Evolutionary conservation across 257 asterid species (phyloP).

Genomic region (Rehmannia glutinosa): DNA sequence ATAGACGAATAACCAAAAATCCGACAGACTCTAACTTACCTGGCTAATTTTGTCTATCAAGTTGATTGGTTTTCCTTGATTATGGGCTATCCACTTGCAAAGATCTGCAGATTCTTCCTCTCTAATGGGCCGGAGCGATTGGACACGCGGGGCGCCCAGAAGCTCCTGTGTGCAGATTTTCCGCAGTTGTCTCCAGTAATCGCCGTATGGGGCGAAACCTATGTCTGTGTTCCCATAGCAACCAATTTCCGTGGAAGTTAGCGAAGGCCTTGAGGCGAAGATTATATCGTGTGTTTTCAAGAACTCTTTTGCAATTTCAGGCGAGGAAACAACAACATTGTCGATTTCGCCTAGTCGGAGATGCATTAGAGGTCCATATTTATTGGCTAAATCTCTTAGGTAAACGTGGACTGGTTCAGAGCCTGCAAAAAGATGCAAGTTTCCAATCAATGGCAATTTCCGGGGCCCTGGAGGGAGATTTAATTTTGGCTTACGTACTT

Average conservation of each 20-base stretch:
- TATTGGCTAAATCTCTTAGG: slow-evolving; percentile 20
- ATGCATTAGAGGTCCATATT: slow-evolving; percentile 37
- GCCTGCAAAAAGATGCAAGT: slow-evolving; percentile 22
- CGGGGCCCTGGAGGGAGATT: slow-evolving; percentile 29
- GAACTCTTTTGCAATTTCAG: slow-evolving; percentile 16
- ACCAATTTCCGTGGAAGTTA: slow-evolving; percentile 11
- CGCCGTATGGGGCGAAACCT: slow-evolving; percentile 27
- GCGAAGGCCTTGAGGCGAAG: slow-evolving; percentile 27
- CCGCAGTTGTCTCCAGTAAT: slow-evolving; percentile 35
- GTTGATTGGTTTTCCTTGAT: slow-evolving; percentile 11
- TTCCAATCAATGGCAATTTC: slow-evolving; percentile 32
- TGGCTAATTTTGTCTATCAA: slow-evolving; percentile 5
- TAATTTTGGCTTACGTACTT: background rate
- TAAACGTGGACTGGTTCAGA: slow-evolving; percentile 6
- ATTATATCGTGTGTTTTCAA: slow-evolving; percentile 25
- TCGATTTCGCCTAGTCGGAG: slow-evolving; percentile 29
- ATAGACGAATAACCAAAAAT: too few relatives aligned
- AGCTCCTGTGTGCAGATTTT: slow-evolving; percentile 26
- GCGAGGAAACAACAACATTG: too few relatives aligned
- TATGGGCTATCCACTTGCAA: slow-evolving; percentile 13
- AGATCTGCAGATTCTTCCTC: slow-evolving; percentile 13
- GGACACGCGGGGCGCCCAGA: slow-evolving; percentile 12
- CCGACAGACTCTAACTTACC: background rate
- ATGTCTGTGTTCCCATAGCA: slow-evolving; percentile 16
- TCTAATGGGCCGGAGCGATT: slow-evolving; percentile 6